Base-by-base conservation (phyloP, 2,329 filamentous ascomycete species). In the Cladorrhinum sp. region DNA sequence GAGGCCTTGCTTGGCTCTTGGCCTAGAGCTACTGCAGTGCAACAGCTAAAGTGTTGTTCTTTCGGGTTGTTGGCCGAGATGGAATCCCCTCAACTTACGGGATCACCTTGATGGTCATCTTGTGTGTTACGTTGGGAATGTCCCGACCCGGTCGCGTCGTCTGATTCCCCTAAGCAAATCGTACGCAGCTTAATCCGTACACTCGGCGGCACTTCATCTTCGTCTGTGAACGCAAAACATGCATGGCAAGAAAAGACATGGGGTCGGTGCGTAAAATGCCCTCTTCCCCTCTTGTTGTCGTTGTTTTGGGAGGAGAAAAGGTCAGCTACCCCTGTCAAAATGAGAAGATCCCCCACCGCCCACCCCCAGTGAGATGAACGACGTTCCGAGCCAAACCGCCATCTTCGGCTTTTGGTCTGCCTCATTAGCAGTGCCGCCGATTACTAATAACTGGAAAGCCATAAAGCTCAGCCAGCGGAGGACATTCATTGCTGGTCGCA, bases 311-410 rank as follows among this genome's bases (percentile, higher is more conserved):
- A 57, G 36, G 18, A 26, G 54, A 55, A 39, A 55, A 55, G 36
- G 21, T 23, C 42, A 20, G 12, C 16, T 21, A 57, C 39, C 54
- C 54, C 54, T 57, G 54, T 21, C 33, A 21, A 39, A 14, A 24
- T 16, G 54, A 8, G 18, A 9, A 9, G 39, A 46, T 21, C 54
- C 54, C 54, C 54, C 54, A 57, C 54, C 54, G 21, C 49, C 42
- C 4, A 7, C 42, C 42, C 16, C 42, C 42, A 18, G 6, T 5
- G 7, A 18, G 42, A 46, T 48, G 6, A 30, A 49, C 54, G 26
- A 48, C 54, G 36, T 57, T 57, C 39, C 23, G 54, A 39, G 33
- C 54, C 54, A 57, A 57, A 57, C 39, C 54, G 39, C 39, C 39
- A 49, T 49, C 53, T 46, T 46, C 42, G 42, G 33, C 53, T 18